Conservation (phyloP, 78 protist species). For the Planoprotostelium fungivorum region DNA sequence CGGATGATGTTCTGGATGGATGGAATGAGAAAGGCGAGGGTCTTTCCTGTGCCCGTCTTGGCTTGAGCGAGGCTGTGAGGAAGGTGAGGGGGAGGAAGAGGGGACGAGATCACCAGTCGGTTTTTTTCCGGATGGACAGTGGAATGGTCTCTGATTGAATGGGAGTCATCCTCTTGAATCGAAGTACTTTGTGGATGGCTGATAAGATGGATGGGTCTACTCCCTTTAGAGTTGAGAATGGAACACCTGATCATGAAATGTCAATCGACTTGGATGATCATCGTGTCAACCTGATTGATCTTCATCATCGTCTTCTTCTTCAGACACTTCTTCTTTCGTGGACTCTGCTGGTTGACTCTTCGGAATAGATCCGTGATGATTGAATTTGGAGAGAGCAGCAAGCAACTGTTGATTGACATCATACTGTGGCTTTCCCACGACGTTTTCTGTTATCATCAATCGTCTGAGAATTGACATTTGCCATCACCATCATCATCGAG, state of each 20-base stretch:
- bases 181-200: neutral
- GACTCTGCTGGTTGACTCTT: neutral
- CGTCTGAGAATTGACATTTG: too few relatives aligned
- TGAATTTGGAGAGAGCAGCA: neutral
- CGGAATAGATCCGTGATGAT: neutral
- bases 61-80: slow-evolving; percentile 66
- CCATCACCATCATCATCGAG: too few relatives aligned
- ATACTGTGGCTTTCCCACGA: neutral
- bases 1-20: slow-evolving; percentile 33
- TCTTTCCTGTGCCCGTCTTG: slow-evolving; percentile 94
- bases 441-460: too few relatives aligned
- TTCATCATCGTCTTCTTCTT: neutral
- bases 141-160: neutral
- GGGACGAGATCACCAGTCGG: neutral
- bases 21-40: slow-evolving; percentile 82
- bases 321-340: neutral
- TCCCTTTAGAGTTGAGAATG: neutral
- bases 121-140: neutral
- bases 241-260: neutral
- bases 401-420: neutral
- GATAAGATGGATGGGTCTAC: neutral
- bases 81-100: neutral
- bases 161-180: neutral
- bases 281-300: neutral
- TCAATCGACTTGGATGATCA: neutral